These are phyloP conservation scores for Gnetum montanum DNA, from an alignment of 75 land plant genomes.

Conservation along the genomic window DNA sequence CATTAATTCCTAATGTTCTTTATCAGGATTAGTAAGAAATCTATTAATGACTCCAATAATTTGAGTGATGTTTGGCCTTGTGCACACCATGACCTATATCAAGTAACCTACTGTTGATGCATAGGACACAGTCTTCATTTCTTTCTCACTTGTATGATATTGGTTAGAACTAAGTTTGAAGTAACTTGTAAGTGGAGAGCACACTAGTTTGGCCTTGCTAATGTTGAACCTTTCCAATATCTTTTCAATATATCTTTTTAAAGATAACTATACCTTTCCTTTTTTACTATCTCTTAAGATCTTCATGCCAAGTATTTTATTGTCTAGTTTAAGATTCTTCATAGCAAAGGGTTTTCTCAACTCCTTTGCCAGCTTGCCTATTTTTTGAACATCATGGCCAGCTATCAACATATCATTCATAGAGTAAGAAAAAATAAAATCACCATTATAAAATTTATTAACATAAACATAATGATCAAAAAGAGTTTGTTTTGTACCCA, in stretches of 20 bases:
- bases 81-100: too few species aligned
- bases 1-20: too few species aligned
- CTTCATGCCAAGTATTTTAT: neutral
- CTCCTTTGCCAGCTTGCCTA: neutral
- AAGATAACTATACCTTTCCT: neutral
- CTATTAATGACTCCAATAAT: too few species aligned
- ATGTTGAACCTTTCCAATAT: neutral
- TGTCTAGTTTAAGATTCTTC: neutral
- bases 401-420: neutral
- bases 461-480: neutral
- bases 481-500: neutral
- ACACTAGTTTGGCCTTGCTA: neutral
- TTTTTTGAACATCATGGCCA: neutral
- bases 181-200: neutral
- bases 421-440: neutral
- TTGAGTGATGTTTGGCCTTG: too few species aligned
- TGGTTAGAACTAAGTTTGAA: neutral
- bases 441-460: neutral
- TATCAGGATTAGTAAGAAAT: too few species aligned
- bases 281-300: neutral
- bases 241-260: neutral
- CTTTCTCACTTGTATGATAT: neutral
- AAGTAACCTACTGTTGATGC: too few species aligned
- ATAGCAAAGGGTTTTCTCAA: neutral
- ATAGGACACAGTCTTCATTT: neutral